phyloP scores from a whole-genome alignment of 148 eudicot genomes.

The Pouteria glomerata region DNA sequence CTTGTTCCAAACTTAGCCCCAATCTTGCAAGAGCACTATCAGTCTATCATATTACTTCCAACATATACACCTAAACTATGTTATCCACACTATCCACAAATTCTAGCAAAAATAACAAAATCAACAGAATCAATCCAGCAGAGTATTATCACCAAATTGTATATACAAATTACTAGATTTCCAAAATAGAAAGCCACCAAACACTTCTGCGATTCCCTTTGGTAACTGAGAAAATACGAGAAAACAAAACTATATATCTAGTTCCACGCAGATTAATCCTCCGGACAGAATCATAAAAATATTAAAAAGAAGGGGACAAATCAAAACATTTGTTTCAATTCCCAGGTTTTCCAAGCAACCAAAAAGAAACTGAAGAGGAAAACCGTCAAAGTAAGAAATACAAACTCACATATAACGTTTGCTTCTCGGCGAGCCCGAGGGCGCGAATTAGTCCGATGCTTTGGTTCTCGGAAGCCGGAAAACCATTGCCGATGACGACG shows the following conservation, averaged over 20 bases:
- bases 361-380: neutral
- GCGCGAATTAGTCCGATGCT: constrained; percentile 86
- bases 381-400: neutral
- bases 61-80: neutral
- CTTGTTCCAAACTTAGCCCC: neutral
- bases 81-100: neutral
- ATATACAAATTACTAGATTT: neutral
- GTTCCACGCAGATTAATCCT: neutral
- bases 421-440: constrained; percentile 77
- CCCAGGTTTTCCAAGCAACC: neutral
- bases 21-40: neutral
- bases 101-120: neutral
- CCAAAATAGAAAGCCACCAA: neutral
- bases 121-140: neutral
- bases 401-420: constrained; percentile 62
- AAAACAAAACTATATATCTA: neutral
- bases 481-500: constrained; percentile 83
- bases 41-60: too few relatives aligned
- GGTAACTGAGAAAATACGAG: neutral
- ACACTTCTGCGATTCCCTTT: too few relatives aligned
- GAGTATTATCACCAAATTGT: too few relatives aligned
- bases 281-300: neutral
- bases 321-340: neutral
- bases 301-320: too few relatives aligned
- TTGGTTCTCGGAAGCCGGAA: constrained; percentile 83